Evolutionary conservation across 225 moss, liverwort and hornwort genomes (phyloP).

Genomic region (Physcomitrellopsis africana): DNA sequence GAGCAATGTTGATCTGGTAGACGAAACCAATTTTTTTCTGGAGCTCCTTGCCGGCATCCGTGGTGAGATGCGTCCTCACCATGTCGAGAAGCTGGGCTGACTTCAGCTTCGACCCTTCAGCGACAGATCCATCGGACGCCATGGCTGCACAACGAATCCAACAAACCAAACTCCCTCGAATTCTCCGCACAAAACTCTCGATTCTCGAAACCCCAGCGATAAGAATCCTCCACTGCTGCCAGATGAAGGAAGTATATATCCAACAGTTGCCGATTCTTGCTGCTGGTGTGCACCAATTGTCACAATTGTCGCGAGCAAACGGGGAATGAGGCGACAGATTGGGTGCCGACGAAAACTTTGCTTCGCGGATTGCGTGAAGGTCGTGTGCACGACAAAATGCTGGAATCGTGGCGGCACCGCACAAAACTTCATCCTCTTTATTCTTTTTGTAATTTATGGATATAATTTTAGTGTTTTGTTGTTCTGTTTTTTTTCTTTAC

Average conservation of each 20-base stretch:
- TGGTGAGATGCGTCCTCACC: conserved; percentile 57
- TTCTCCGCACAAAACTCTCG: background rate
- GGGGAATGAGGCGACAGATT: background rate
- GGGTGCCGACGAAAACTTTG: background rate
- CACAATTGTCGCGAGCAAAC: background rate
- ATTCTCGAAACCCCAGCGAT: background rate
- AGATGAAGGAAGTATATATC: too few relatives aligned
- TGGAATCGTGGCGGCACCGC: conserved; percentile 34
- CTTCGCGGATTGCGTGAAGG: background rate
- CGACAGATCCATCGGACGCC: conserved; percentile 46
- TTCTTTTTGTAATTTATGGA: too few relatives aligned
- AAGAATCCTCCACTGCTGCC: background rate
- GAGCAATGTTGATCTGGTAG: conserved; percentile 72
- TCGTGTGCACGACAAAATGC: background rate
- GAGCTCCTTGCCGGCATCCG: conserved; percentile 75
- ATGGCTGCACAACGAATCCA: conserved; percentile 28
- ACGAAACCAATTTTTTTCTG: conserved; percentile 61
- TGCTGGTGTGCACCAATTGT: background rate
- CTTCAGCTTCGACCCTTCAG: conserved; percentile 60
- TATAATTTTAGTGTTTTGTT: too few relatives aligned
- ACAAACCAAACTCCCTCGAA: background rate
- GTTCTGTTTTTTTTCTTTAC: background rate
- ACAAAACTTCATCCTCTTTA: background rate
- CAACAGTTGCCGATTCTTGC: background rate
- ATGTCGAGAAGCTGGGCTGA: conserved; percentile 70